Conservation (phyloP, 148 eudicot genomes). For the Silene uniflora region DNA sequence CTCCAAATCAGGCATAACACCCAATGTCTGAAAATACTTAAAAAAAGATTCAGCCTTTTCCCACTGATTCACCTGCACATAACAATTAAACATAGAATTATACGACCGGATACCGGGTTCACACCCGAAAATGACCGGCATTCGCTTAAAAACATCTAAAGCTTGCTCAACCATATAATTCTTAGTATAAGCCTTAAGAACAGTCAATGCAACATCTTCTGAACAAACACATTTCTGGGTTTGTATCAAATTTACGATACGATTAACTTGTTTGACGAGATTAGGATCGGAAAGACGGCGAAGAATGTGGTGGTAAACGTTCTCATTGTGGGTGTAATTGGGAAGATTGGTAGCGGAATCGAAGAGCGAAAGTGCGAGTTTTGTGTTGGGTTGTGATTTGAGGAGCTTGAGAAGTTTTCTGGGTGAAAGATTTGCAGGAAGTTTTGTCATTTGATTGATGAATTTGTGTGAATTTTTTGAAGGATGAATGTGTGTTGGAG, state of each 20-base stretch:
- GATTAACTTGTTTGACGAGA: conserved; percentile 38
- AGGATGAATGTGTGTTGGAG: no score
- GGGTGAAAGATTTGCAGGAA: conserved; percentile 45
- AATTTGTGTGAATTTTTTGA: no score
- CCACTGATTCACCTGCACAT: conserved; percentile 41
- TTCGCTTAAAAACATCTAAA: conserved; percentile 45
- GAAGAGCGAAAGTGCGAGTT: conserved; percentile 60
- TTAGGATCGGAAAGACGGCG: conserved; percentile 45
- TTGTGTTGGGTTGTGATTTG: conserved; percentile 48
- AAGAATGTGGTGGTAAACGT: conserved; percentile 67
- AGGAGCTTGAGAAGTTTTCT: conserved; percentile 48
- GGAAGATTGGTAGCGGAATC: conserved; percentile 43
- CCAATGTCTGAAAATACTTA: conserved; percentile 37
- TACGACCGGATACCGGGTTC: conserved; percentile 59
- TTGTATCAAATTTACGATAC: conserved; percentile 42
- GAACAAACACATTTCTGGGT: conserved; percentile 45
- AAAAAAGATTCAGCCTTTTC: conserved; percentile 59
- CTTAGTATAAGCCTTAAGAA: conserved; percentile 49
- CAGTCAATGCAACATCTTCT: conserved; percentile 59
- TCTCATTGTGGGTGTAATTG: conserved; percentile 35
- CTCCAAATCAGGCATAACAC: conserved; percentile 50
- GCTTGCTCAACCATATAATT: conserved; percentile 54
- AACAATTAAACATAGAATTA: conserved; percentile 63
- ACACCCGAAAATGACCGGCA: conserved; percentile 66
- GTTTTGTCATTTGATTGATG: not conserved